Evolutionary conservation across 768 basidiomycete species (phyloP), one percentile per base, ranked within the genome.

Genomic region (Phylloporus sp.): DNA sequence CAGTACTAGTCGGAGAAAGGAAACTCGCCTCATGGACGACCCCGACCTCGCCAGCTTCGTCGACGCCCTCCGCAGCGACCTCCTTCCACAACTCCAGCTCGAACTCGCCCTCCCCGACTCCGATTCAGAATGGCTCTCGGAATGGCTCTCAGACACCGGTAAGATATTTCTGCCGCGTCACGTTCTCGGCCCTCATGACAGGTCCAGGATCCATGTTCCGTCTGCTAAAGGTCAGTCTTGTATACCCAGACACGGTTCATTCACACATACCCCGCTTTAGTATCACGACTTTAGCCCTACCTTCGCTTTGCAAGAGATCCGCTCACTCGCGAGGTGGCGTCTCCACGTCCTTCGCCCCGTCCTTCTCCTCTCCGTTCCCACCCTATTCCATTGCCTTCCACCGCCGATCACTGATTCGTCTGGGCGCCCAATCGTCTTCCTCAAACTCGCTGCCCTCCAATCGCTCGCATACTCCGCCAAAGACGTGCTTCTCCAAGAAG

Each of bases 71-170:
- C 72, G 76, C 53, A 62, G 73, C 24, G 74, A 82, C 38, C 73
- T 86, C 39, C 63, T 86, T 46, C 82, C 83, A 49, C 77, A 76
- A 42, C 65, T 86, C 44, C 65, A 65, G 20, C 75, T 79, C 56
- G 84, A 86, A 59, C 71, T 83, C 23, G 69, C 70, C 31, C 71
- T 84, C 37, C 63, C 69, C 49, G 66, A 68, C 40, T 67, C 69
- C 14, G 73, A 74, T 49, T 64, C 68, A 47, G 67, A 71, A 50
- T 79, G 77, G 77, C 76, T 78, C 22, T 70, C 63, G 29, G 74
- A 78, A 60, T 89, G 83, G 84, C 64, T 86, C 26, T 66, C 71
- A 24, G 86, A 89, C 70, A 76, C 74, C 37, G 69, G 86, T 86
- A 70, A 58, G 79, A 71, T 18, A 38, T 13, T 33, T 15, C n/a